Conservation (phyloP, 2,329 filamentous ascomycete species). For the Verticillium nonalfalfae region DNA sequence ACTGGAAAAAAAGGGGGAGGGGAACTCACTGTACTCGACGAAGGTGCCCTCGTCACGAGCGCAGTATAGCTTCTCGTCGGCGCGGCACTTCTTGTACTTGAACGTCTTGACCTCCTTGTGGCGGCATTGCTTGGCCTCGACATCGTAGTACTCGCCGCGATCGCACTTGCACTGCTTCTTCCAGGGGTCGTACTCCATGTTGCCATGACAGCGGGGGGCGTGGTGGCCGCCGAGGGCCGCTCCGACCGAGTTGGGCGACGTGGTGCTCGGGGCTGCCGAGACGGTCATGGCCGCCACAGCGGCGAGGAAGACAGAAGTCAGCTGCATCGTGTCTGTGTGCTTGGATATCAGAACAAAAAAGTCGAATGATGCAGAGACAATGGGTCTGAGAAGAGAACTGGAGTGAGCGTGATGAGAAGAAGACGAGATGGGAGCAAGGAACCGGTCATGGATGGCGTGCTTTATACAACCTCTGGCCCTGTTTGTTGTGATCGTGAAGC, state of each 20-base stretch:
- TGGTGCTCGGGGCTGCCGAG: background rate
- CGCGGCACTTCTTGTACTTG: background rate
- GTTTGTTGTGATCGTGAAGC: background rate
- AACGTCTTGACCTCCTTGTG: constrained; percentile 2
- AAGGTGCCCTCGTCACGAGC: background rate
- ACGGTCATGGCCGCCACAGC: background rate
- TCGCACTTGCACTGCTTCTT: constrained; percentile 3
- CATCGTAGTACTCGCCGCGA: constrained; percentile 1
- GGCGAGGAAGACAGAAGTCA: background rate
- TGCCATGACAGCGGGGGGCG: background rate
- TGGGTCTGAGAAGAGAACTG: background rate
- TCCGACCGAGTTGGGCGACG: background rate
- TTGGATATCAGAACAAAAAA: background rate
- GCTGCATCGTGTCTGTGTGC: background rate
- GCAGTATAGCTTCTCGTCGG: background rate
- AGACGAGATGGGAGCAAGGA: background rate
- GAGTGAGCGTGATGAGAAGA: background rate
- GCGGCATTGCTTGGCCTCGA: background rate
- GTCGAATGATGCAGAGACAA: background rate
- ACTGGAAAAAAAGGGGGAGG: background rate
- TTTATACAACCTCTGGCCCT: background rate
- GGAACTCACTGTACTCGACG: constrained; percentile 1
- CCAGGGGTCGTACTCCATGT: constrained; percentile 1
- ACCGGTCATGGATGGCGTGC: background rate
- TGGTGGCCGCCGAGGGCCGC: background rate